A percentile compares a stretch with the other conserved stretches of the same genome.
phyloP scores from a whole-genome alignment of 805 yeast species.

The Candida dendrica region DNA sequence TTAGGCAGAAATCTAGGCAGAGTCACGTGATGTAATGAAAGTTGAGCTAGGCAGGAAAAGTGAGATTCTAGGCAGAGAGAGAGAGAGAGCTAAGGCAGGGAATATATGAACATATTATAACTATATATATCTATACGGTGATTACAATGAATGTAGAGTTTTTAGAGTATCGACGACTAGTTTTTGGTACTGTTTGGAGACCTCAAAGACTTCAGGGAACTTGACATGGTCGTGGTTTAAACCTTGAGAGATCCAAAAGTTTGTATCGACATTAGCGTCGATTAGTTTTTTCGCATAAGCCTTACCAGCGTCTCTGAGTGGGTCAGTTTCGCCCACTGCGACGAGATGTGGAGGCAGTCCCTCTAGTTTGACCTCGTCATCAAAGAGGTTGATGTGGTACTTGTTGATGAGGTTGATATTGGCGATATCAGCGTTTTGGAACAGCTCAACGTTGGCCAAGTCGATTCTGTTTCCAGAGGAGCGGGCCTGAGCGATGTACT shows the following conservation, averaged over 20 bases:
- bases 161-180: background rate
- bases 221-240: background rate
- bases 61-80: too few species aligned
- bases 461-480: too few species aligned
- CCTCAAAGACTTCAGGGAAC: background rate
- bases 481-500: background rate
- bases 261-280: background rate
- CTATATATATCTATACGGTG: background rate
- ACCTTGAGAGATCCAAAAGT: background rate
- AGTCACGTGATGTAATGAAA: too few species aligned
- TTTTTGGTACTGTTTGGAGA: background rate
- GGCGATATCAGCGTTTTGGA: background rate
- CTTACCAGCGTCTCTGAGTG: background rate
- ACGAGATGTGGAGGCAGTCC: background rate
- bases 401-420: background rate
- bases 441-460: background rate
- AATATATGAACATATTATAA: too few species aligned
- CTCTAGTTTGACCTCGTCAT: background rate
- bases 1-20: too few species aligned
- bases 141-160: too few species aligned
- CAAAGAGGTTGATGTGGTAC: background rate
- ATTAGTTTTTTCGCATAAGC: background rate
- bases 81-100: too few species aligned
- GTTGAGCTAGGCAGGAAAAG: too few species aligned
- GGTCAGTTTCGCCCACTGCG: background rate